Conservation (phyloP, 768 basidiomycete genomes). For the Lactarius hatsudake region DNA sequence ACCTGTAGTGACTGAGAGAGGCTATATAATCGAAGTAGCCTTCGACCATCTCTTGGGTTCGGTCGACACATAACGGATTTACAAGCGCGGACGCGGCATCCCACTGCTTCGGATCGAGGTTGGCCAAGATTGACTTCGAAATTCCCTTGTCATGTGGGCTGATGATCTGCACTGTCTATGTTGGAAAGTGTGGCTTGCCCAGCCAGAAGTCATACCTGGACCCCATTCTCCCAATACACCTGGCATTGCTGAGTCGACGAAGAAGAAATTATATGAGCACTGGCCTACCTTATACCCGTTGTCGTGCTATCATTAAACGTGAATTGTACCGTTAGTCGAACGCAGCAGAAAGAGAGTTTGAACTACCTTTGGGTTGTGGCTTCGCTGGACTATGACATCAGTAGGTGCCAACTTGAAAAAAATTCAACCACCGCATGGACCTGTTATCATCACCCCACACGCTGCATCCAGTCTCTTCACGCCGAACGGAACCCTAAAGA, state of each 20-base stretch:
- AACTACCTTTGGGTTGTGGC: constrained; percentile 82
- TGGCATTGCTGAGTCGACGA: constrained; percentile 31
- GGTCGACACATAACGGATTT: constrained; percentile 51
- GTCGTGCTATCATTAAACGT: constrained; percentile 52
- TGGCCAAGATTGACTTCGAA: constrained; percentile 56
- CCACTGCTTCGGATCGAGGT: constrained; percentile 56
- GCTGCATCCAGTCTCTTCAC: constrained; percentile 65
- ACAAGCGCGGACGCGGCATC: constrained; percentile 35
- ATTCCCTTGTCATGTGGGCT: constrained; percentile 81
- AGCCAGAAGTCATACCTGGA: constrained; percentile 51
- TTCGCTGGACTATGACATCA: constrained; percentile 48
- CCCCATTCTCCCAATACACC: constrained; percentile 90
- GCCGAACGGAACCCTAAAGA: constrained; percentile 73
- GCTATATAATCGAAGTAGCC: constrained; percentile 51
- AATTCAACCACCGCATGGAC: constrained; percentile 34
- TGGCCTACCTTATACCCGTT: constrained; percentile 78
- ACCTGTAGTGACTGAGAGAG: constrained; percentile 31
- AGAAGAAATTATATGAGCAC: background rate
- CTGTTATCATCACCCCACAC: constrained; percentile 90
- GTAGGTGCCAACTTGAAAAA: constrained; percentile 5
- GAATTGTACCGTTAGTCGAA: background rate
- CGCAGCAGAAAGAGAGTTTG: background rate
- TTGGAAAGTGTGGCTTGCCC: background rate
- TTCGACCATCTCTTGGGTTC: constrained; percentile 55
- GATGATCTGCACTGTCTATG: constrained; percentile 59